These are phyloP conservation scores for Dothistroma septosporum DNA, from an alignment of 2,329 filamentous ascomycete genomes.

Conservation along the genomic window DNA sequence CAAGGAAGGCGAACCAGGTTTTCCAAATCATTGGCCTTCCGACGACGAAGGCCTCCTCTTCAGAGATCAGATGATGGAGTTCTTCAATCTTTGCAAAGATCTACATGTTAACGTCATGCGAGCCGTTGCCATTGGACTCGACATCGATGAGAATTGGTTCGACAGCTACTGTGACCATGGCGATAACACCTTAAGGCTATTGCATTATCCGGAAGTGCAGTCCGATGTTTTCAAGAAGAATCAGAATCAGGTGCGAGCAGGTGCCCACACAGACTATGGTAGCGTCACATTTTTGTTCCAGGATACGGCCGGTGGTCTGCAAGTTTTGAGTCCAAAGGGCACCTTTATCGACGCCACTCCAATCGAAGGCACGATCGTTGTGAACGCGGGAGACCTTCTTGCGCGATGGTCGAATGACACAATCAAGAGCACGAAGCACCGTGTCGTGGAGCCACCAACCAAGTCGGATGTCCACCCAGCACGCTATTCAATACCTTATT, in stretches of 20 bases:
- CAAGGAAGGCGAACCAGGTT: conserved; percentile 54
- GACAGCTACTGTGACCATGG: conserved; percentile 66
- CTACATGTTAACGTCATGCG: conserved; percentile 70
- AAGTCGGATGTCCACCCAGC: conserved; percentile 62
- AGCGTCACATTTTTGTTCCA: conserved; percentile 49
- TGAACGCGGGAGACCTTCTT: conserved; percentile 84
- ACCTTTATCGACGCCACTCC: conserved; percentile 76
- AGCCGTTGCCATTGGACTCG: conserved; percentile 56
- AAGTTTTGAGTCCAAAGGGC: conserved; percentile 66
- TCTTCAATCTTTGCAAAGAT: conserved; percentile 67
- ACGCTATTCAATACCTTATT: conserved; percentile 81
- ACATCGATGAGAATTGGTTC: conserved; percentile 71
- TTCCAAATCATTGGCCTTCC: conserved; percentile 74
- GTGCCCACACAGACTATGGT: conserved; percentile 68
- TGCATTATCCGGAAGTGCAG: conserved; percentile 54
- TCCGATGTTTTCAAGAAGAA: conserved; percentile 53
- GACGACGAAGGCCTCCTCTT: conserved; percentile 61
- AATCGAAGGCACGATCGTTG: conserved; percentile 73
- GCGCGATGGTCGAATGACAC: conserved; percentile 77
- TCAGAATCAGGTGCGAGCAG: conserved; percentile 58
- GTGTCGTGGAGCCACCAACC: conserved; percentile 76
- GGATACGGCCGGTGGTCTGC: conserved; percentile 54
- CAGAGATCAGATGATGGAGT: conserved; percentile 65
- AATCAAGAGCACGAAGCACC: conserved; percentile 84
- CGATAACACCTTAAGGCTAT: conserved; percentile 58